These are phyloP conservation scores for Colletotrichum trifolii DNA, from an alignment of 2,329 filamentous ascomycete species.

Conservation along the genomic window DNA sequence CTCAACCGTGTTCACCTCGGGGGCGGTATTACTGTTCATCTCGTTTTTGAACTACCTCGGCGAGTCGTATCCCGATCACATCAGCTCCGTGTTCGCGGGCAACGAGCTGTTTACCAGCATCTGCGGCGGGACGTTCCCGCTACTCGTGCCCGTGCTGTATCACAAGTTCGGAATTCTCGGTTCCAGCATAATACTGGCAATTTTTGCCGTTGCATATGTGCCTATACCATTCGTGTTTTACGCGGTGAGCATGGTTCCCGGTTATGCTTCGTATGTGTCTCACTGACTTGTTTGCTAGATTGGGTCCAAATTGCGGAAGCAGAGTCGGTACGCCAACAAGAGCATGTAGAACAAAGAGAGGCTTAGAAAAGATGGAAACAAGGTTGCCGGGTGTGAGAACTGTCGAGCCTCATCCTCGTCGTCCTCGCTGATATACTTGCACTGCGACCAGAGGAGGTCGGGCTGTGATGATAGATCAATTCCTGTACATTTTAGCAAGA, in stretches of 20 bases:
- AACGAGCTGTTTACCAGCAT: slow-evolving; percentile 28
- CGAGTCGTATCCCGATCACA: slow-evolving; percentile 25
- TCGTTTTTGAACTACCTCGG: slow-evolving; percentile 27
- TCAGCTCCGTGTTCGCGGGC: slow-evolving; percentile 21
- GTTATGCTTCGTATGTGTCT: fast-evolving
- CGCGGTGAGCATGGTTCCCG: slow-evolving; percentile 29
- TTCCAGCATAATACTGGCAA: slow-evolving; percentile 24
- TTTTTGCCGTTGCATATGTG: slow-evolving; percentile 22
- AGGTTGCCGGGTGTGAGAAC: too few species aligned
- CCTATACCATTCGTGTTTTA: slow-evolving; percentile 32
- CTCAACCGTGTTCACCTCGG: slow-evolving; percentile 19
- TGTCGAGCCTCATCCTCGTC: too few species aligned
- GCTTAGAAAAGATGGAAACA: too few species aligned
- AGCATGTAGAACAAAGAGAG: slow-evolving; percentile 1
- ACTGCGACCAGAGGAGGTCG: too few species aligned
- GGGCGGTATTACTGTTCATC: slow-evolving; percentile 20
- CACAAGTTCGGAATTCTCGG: slow-evolving; percentile 11
- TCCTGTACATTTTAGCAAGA: too few species aligned
- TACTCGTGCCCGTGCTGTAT: slow-evolving; percentile 19
- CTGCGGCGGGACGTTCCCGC: slow-evolving; percentile 25
- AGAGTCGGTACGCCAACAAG: slow-evolving; percentile 11
- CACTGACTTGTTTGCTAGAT: slow-evolving; percentile 8
- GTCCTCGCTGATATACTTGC: too few species aligned
- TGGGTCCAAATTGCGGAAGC: slow-evolving; percentile 20
- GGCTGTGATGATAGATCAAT: too few species aligned